Conservation (phyloP, 805 yeast genomes). For the Huiozyma sinensis region DNA sequence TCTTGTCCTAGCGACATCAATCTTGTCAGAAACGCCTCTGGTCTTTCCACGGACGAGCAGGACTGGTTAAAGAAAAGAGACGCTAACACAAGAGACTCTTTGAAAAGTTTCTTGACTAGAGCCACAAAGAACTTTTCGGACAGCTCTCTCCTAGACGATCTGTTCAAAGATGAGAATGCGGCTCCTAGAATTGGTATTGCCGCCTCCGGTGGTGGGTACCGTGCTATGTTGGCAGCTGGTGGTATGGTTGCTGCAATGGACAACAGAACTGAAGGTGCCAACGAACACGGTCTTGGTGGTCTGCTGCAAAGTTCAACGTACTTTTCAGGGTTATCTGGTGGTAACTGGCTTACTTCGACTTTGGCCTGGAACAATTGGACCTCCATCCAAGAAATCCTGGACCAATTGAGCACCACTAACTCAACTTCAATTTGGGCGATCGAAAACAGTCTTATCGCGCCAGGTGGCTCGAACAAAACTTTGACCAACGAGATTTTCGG, state of each 20-base stretch:
- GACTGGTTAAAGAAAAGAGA: constrained; percentile 44
- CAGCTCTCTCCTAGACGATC: constrained; percentile 7
- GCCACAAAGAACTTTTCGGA: constrained; percentile 25
- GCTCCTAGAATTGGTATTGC: constrained; percentile 44
- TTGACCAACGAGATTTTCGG: constrained; percentile 41
- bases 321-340: constrained; percentile 72
- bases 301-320: constrained; percentile 61
- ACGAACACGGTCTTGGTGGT: constrained; percentile 58
- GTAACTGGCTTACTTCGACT: constrained; percentile 71
- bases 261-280: constrained; percentile 48
- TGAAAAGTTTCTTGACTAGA: constrained; percentile 36
- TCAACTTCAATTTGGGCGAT: constrained; percentile 58
- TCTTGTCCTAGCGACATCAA: constrained; percentile 39
- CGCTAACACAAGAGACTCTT: constrained; percentile 34
- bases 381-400: constrained; percentile 49
- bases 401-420: constrained; percentile 12
- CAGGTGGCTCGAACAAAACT: constrained; percentile 51
- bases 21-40: constrained; percentile 38
- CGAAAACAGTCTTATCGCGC: constrained; percentile 46
- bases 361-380: constrained; percentile 64
- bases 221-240: constrained; percentile 83
- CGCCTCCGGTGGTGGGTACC: constrained; percentile 81
- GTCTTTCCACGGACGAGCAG: constrained; percentile 36
- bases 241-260: constrained; percentile 80
- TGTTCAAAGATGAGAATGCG: constrained; percentile 15